phyloP scores from a whole-genome alignment of 768 basidiomycete genomes.

The Podaxis mareebaensis region DNA sequence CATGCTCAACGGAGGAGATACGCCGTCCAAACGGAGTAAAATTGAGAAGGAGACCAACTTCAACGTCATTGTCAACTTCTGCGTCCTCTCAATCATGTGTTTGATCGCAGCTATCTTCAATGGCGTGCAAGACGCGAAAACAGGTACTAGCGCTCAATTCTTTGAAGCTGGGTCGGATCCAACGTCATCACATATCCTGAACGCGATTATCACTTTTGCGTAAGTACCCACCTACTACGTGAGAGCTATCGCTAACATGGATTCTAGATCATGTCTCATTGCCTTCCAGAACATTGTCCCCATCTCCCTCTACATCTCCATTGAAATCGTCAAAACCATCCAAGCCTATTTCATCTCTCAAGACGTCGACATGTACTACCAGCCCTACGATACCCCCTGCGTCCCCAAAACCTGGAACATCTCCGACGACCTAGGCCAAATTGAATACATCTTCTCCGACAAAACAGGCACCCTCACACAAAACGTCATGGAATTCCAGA shows the following conservation, averaged over 20 bases:
- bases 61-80: constrained; percentile 95
- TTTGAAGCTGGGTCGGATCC: constrained; percentile 73
- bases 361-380: constrained; percentile 96
- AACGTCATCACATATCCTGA: constrained; percentile 59
- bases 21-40: constrained; percentile 95
- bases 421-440: constrained; percentile 97
- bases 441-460: constrained; percentile 89
- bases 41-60: constrained; percentile 99
- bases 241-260: constrained; percentile 7
- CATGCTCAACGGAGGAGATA: constrained; percentile 89
- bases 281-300: constrained; percentile 98
- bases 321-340: constrained; percentile 97
- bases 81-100: constrained; percentile 77
- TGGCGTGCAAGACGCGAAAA: constrained; percentile 64
- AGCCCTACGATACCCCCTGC: constrained; percentile 81
- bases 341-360: constrained; percentile 97
- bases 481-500: constrained; percentile 99
- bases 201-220: constrained; percentile 90
- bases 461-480: constrained; percentile 98
- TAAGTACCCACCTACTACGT: constrained; percentile 41
- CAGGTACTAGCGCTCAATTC: constrained; percentile 64
- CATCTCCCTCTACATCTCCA: constrained; percentile 94
- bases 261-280: constrained; percentile 80
- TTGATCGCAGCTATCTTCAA: constrained; percentile 71
- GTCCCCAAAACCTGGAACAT: constrained; percentile 99